phyloP scores from a whole-genome alignment of 805 yeast genomes.

The Starmerella vitae region DNA sequence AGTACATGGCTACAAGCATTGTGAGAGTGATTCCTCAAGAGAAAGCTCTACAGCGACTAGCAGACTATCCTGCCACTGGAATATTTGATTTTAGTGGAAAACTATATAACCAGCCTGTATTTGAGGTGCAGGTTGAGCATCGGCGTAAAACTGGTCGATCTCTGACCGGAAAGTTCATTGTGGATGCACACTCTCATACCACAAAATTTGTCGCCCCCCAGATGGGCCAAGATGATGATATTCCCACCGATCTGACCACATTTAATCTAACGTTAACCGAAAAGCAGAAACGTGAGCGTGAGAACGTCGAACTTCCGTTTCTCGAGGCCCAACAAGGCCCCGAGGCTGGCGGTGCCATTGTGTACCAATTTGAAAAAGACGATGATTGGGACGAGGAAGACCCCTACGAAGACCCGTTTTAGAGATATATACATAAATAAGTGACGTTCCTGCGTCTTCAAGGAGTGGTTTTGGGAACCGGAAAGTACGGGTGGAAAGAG shows the following conservation, averaged over 20 bases:
- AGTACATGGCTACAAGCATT: conserved; percentile 63
- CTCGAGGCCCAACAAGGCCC: conserved; percentile 63
- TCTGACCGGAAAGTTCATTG: conserved; percentile 38
- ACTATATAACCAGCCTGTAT: conserved; percentile 34
- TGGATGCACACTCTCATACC: conserved; percentile 36
- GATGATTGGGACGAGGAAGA: conserved; percentile 98
- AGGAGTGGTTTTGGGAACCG: conserved; percentile 28
- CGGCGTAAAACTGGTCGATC: conserved; percentile 81
- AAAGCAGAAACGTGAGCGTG: conserved; percentile 64
- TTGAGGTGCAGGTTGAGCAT: conserved; percentile 42
- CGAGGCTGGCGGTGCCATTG: conserved; percentile 77
- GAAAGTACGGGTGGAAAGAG: conserved; percentile 37
- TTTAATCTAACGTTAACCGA: conserved; percentile 67
- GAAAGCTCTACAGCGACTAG: conserved; percentile 17
- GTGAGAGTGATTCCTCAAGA: conserved; percentile 43
- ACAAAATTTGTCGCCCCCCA: conserved; percentile 26
- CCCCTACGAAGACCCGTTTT: conserved; percentile 93
- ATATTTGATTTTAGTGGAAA: conserved; percentile 22
- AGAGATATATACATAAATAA: conserved; percentile 10
- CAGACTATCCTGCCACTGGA: conserved; percentile 33
- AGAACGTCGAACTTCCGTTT: conserved; percentile 81
- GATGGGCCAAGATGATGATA: conserved; percentile 26
- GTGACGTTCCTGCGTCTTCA: too few relatives aligned
- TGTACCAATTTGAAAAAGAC: conserved; percentile 88
- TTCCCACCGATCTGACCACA: conserved; percentile 65